Evolutionary conservation across 176 grass and related monocot genomes (phyloP), one percentile per base, ranked within the genome.

Genomic region (Miscanthus lutarioriparius): DNA sequence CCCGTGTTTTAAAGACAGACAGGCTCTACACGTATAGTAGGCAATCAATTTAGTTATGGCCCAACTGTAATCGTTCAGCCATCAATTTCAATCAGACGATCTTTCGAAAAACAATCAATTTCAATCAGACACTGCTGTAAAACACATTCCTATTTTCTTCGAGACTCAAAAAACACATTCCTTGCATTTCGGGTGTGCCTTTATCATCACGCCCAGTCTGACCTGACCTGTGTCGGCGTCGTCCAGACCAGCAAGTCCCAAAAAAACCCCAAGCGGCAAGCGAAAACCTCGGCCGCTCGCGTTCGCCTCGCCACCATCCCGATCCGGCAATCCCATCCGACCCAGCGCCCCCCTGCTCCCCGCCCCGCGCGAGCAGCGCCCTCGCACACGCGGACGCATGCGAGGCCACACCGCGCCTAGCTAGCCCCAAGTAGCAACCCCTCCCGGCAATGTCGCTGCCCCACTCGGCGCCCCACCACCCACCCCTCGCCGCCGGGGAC

Each of bases 401-500:
- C 79, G 83, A 74, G 38, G 80, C 84, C 80, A 75, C 75, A 48
- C 80, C 69, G 26, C 72, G 26, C n/a, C 63, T 22, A 47, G 75
- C 62, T 27, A 45, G 75, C 39, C 75, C 84, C 80, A 61, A 75
- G 39, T 80, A 84, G 79, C 43, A 7, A 48, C 28, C 80, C 65
- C 54, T 72, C 70, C 63, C 85, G 85, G 70, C 70, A 84, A 91
- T 91, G 89, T 84, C 85, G 89, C 70, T 49, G 76, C 85, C 74
- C 75, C 89, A 80, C 80, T 49, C 84, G 54, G 68, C 74, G 80
- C 15, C 67, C 79, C 88, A 49, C 65, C 39, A 67, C 74, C 45
- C 66, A 68, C 35, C 64, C 39, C 11, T 72, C 80, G 39, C 40
- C 74, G 65, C 85, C 70, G 85, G 80, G 59, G 88, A 90, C 67